Percentiles rank a stretch among this genome's conserved stretches.
phyloP scores from a whole-genome alignment of 192 early-diverging fungal species.

The Cladochytrium replicatum region DNA sequence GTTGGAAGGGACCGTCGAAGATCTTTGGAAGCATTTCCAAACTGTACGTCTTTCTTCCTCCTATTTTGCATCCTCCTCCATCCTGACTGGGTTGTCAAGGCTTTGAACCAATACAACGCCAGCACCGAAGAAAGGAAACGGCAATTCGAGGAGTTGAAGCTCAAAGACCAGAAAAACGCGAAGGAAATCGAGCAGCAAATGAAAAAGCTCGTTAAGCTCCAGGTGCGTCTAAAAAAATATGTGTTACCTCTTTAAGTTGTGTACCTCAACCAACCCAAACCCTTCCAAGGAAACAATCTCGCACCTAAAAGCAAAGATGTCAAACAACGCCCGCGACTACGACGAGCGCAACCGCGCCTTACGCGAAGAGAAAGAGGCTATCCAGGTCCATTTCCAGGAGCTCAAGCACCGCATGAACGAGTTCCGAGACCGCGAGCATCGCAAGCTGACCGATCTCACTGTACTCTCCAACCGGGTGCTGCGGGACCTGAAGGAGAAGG shows the following conservation, averaged over 20 bases:
- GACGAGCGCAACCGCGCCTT: conserved; percentile 38
- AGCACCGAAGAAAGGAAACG: conserved; percentile 46
- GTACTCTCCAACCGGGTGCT: conserved; percentile 32
- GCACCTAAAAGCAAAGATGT: conserved; percentile 33
- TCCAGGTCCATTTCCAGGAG: conserved; percentile 43
- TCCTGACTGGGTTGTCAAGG: conserved; percentile 8
- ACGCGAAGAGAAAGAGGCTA: conserved; percentile 42
- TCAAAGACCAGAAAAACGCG: conserved; percentile 47
- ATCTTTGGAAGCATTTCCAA: conserved; percentile 50
- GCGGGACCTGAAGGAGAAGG: conserved; percentile 35
- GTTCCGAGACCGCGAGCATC: conserved; percentile 41
- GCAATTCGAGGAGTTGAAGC: conserved; percentile 53
- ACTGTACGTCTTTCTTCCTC: conserved; percentile 15
- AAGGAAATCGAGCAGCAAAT: conserved; percentile 53
- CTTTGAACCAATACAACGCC: conserved; percentile 46
- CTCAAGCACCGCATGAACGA: conserved; percentile 46
- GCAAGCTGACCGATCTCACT: conserved; percentile 38
- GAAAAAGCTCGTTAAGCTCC: conserved; percentile 48
- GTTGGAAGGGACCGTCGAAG: conserved; percentile 51
- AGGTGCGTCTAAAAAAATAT: conserved; percentile 24
- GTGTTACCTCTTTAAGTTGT: not conserved
- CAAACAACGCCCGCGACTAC: conserved; percentile 36
- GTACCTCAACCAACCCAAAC: not conserved
- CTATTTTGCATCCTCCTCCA: not conserved
- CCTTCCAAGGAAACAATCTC: conserved; percentile 39